A percentile compares a stretch with the other conserved stretches of the same genome.
Conservation (phyloP, 1,139 yeast species). For the Spathaspora sp. region DNA sequence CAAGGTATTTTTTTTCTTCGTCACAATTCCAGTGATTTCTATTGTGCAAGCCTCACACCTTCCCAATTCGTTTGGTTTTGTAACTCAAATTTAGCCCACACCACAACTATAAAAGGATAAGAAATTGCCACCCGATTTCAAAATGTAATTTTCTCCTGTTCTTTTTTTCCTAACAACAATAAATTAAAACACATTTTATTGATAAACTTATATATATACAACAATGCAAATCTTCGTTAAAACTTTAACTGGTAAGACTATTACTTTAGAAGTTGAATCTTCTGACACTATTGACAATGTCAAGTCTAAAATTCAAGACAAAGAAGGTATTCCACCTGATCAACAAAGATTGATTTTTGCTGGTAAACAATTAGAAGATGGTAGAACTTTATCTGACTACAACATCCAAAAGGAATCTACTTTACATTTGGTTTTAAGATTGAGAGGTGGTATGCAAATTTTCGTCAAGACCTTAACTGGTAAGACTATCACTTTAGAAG, state of each 20-base stretch:
- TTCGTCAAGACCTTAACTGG: constrained; percentile 99
- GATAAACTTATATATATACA: constrained; percentile 64
- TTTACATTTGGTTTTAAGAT: constrained; percentile 53
- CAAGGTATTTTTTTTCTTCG: background rate
- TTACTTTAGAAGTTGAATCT: constrained; percentile 68
- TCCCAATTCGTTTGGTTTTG: background rate
- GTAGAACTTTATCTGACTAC: constrained; percentile 66
- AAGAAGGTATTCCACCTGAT: too few relatives aligned
- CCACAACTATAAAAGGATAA: constrained; percentile 5
- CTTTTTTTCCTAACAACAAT: constrained; percentile 3
- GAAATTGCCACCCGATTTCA: constrained; percentile 7
- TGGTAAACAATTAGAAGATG: too few relatives aligned
- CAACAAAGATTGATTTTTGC: too few relatives aligned
- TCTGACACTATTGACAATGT: constrained; percentile 72
- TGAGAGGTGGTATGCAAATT: constrained; percentile 91
- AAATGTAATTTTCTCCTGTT: background rate
- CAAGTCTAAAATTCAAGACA: constrained; percentile 52
- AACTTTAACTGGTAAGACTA: constrained; percentile 70
- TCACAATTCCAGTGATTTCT: background rate
- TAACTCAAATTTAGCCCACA: background rate
- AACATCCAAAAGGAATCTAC: constrained; percentile 69
- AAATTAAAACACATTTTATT: constrained; percentile 4
- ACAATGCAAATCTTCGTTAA: constrained; percentile 71
- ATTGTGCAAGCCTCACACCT: constrained; percentile 1
- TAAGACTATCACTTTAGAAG: constrained; percentile 99